Evolutionary conservation across 805 yeast genomes (phyloP).

Genomic region (Barnettozyma siamensis): DNA sequence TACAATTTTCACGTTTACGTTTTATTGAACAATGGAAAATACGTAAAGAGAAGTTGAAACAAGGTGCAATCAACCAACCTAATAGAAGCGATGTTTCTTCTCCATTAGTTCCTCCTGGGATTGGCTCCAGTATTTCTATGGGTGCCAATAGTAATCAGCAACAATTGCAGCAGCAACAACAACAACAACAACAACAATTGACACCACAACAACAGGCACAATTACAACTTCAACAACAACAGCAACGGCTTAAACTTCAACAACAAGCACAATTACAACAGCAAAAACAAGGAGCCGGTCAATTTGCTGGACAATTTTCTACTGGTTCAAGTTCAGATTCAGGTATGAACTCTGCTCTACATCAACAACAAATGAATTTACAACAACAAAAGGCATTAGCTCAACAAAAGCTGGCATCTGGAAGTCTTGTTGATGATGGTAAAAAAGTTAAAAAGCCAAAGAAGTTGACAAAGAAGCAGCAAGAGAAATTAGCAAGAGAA

Average conservation of each 20-base stretch:
- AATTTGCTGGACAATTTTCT: constrained; percentile 22
- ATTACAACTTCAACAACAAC: constrained; percentile 18
- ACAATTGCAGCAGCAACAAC: background rate
- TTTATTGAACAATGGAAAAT: constrained; percentile 84
- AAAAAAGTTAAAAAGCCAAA: constrained; percentile 17
- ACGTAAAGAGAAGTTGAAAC: constrained; percentile 50
- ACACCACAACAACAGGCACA: constrained; percentile 28
- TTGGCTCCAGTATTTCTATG: constrained; percentile 6
- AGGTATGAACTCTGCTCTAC: constrained; percentile 2
- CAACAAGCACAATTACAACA: constrained; percentile 24
- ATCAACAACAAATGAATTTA: constrained; percentile 18
- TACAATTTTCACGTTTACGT: constrained; percentile 79
- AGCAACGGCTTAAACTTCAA: constrained; percentile 14
- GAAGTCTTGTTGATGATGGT: constrained; percentile 14
- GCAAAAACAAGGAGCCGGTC: constrained; percentile 22
- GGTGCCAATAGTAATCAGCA: background rate
- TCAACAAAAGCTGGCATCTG: constrained; percentile 22
- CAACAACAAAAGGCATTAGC: constrained; percentile 22
- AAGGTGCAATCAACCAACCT: constrained; percentile 30
- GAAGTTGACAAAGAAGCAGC: constrained; percentile 17
- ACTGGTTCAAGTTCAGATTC: constrained; percentile 9
- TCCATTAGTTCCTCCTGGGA: constrained; percentile 1
- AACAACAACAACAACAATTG: constrained; percentile 25
- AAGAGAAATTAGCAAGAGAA: constrained; percentile 7
- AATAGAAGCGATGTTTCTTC: constrained; percentile 6